Evolutionary conservation across 345 rosid species (phyloP).

Genomic region (Physaria fendleri): DNA sequence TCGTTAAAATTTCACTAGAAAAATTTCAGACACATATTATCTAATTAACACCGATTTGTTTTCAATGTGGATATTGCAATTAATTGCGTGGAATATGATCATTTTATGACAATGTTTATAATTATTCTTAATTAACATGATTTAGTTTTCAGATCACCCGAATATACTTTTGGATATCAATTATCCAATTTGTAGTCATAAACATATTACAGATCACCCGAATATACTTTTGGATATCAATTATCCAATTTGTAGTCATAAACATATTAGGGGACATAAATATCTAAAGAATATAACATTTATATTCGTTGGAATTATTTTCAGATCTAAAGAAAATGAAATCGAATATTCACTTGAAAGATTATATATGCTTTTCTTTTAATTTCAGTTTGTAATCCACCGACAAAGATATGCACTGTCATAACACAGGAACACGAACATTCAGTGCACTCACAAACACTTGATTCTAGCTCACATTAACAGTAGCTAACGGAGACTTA

Average conservation of each 20-base stretch:
- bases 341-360: constrained; percentile 22
- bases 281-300: background rate
- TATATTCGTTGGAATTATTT: background rate
- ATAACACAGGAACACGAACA: constrained; percentile 12
- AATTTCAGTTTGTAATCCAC: constrained; percentile 20
- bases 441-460: constrained; percentile 12
- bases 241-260: background rate
- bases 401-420: constrained; percentile 18
- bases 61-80: too few relatives aligned
- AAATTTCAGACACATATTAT: background rate
- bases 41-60: background rate
- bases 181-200: background rate
- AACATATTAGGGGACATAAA: background rate
- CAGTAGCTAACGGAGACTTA: constrained; percentile 29
- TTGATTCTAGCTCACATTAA: constrained; percentile 11
- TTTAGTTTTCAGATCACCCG: background rate
- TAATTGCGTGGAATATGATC: too few relatives aligned
- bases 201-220: background rate
- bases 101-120: too few relatives aligned
- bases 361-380: constrained; percentile 9
- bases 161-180: background rate
- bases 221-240: background rate
- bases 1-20: too few relatives aligned
- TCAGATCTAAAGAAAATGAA: background rate
- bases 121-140: background rate